These are phyloP conservation scores for Trypanosoma theileri DNA, from an alignment of 208 protist genomes.

Conservation along the genomic window DNA sequence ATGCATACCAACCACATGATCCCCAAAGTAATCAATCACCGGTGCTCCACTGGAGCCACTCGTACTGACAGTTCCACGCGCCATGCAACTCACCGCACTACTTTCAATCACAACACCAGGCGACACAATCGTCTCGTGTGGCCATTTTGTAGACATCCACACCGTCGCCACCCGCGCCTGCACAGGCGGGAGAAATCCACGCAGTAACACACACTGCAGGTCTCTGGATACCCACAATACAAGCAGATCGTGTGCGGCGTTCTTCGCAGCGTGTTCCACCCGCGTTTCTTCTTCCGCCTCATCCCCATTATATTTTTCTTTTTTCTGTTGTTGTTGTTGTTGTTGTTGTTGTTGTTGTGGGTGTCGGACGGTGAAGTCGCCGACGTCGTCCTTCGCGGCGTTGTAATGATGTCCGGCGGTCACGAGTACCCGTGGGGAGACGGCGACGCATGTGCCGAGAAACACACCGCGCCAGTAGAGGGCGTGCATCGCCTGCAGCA, in stretches of 20 bases:
- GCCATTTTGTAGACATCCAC: conserved; percentile 75
- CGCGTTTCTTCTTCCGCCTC: conserved; percentile 25
- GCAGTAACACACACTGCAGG: conserved; percentile 36
- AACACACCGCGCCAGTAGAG: conserved; percentile 77
- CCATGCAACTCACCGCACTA: conserved; percentile 42
- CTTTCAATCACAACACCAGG: conserved; percentile 81
- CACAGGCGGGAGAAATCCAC: conserved; percentile 60
- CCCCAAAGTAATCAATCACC: conserved; percentile 78
- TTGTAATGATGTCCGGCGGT: conserved; percentile 86
- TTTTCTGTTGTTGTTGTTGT: conserved; percentile 10
- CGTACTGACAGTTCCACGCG: conserved; percentile 74
- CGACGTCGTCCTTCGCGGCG: conserved; percentile 69
- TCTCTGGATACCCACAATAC: conserved; percentile 69
- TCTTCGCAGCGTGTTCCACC: conserved; percentile 67
- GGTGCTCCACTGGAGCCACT: conserved; percentile 82
- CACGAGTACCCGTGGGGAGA: conserved; percentile 54
- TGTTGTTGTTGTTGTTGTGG: too few relatives aligned
- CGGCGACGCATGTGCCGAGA: conserved; percentile 77
- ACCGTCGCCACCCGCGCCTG: conserved; percentile 66
- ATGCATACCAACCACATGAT: conserved; percentile 80
- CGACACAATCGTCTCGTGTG: conserved; percentile 74
- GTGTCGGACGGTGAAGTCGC: conserved; percentile 66
- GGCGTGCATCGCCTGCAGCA: conserved; percentile 55
- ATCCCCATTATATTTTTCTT: too few relatives aligned
- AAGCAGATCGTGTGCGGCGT: conserved; percentile 54